Base-by-base conservation (phyloP, 164 flowering plant species). In the Berberis thunbergii region DNA sequence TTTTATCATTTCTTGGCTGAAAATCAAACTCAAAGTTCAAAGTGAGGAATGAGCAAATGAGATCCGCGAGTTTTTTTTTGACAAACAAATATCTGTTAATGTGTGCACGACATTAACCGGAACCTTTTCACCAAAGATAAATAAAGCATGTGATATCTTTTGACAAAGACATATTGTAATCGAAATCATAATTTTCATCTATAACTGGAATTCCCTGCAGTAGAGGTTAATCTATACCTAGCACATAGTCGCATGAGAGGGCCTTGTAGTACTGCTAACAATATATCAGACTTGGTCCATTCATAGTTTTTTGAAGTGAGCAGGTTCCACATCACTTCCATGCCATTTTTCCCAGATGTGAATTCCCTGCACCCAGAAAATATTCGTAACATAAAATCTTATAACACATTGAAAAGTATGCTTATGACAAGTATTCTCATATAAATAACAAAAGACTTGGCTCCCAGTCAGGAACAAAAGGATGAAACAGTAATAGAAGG, bases 231-330 rank as follows among this genome's bases (percentile, higher is more conserved):
- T 8, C 49, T 26, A 26, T 80, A 89, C 98, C 97, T 85, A 43
- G 87, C 88, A 76, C 98, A 93, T 46, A 90, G 70, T 61, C 97
- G 88, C 85, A 85, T 74, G 26, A 93, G 73, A 79, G 89, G 86
- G 49, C 76, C 64, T 76, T 73, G 78, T 61, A 90, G 64, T 44
- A 66, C 87, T 54, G 80, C 56, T 13, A 76, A 48, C 64, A 88
- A 46, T 66, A 43, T 68, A n/a, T 65, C 77, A 61, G 88, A 90
- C 12, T 69, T 72, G 45, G 71, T 68, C 98, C 96, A 93, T 72
- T 84, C 83, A 68, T 70, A 55, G 60, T 69, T 67, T 50, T 60
- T 57, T 62, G 84, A 80, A 44, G 82, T 77, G 67, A 93, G 72
- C 72, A 93, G 70, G 65, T 75, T 77, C 70, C 72, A 70, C 92